Evolutionary conservation across 805 yeast species (phyloP).

Genomic region (Candida wancherniae): DNA sequence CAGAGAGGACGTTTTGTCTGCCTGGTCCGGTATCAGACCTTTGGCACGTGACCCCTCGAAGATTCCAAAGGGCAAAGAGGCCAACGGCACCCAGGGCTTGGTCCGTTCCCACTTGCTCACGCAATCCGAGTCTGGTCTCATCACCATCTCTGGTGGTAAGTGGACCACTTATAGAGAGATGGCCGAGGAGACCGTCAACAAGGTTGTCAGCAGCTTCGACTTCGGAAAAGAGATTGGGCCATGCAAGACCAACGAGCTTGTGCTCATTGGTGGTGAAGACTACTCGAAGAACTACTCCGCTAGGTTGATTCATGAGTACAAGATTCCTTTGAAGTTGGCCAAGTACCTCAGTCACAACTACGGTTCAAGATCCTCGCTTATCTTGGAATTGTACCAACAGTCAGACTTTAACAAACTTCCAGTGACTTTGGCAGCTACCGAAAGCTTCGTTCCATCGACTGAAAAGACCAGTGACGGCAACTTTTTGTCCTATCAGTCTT

Average conservation of each 20-base stretch:
- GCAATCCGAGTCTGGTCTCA: constrained; percentile 65
- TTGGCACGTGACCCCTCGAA: constrained; percentile 77
- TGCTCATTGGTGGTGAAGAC: constrained; percentile 76
- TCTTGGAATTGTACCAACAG: constrained; percentile 52
- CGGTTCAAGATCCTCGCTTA: constrained; percentile 83
- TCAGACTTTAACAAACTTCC: constrained; percentile 59
- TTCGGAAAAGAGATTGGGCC: constrained; percentile 35
- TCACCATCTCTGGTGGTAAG: constrained; percentile 94
- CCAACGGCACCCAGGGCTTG: constrained; percentile 69
- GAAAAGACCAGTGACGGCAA: constrained; percentile 23
- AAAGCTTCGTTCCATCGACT: constrained; percentile 28
- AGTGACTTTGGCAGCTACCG: constrained; percentile 49
- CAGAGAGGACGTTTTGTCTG: constrained; percentile 86
- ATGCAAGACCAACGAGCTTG: constrained; percentile 50
- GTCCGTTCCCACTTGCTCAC: constrained; percentile 86
- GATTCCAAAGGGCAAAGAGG: constrained; percentile 41
- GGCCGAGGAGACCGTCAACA: constrained; percentile 91
- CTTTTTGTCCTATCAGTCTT: constrained; percentile 44
- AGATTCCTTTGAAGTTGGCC: constrained; percentile 69
- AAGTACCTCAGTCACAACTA: constrained; percentile 80
- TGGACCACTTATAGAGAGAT: constrained; percentile 98
- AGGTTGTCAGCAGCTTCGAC: constrained; percentile 49
- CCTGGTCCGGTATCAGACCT: constrained; percentile 97
- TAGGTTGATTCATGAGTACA: constrained; percentile 73
- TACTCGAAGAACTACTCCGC: constrained; percentile 72